These are phyloP conservation scores for Spongispora temasekensis DNA, from an alignment of 1,284 basidiomycete species.

Conservation along the genomic window DNA sequence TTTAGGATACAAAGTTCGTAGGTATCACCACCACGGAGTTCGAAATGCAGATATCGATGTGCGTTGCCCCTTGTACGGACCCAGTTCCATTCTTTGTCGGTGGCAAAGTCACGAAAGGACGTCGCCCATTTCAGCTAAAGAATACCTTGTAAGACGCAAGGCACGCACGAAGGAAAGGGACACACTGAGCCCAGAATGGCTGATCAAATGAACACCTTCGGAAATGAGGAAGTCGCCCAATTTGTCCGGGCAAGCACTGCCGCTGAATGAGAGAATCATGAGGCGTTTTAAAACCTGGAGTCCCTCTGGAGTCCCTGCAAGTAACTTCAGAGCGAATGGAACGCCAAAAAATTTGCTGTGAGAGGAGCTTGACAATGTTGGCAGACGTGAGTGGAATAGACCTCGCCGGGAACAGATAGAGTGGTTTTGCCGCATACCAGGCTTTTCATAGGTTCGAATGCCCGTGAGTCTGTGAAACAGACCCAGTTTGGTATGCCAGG, in stretches of 20 bases:
- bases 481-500: conserved; percentile 1
- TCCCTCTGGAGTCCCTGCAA: conserved; percentile 54
- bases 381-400: conserved; percentile 53
- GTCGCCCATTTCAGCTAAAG: conserved; percentile 43
- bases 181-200: conserved; percentile 51
- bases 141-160: not conserved
- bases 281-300: conserved; percentile 47
- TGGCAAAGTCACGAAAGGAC: conserved; percentile 49
- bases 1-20: conserved; percentile 57
- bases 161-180: not conserved
- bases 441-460: conserved; percentile 32
- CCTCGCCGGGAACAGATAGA: conserved; percentile 51
- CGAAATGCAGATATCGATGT: conserved; percentile 45
- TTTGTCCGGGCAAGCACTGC: conserved; percentile 48
- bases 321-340: conserved; percentile 39
- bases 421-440: conserved; percentile 44
- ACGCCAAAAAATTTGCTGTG: conserved; percentile 20
- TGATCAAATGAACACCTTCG: conserved; percentile 53
- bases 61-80: conserved; percentile 40
- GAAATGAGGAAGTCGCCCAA: conserved; percentile 56
- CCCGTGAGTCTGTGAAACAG: conserved; percentile 16
- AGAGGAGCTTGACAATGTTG: conserved; percentile 43
- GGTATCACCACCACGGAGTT: conserved; percentile 44
- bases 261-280: conserved; percentile 52
- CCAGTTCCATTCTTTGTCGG: conserved; percentile 65